Evolutionary conservation across 768 basidiomycete genomes (phyloP), one percentile per base, ranked within the genome.

Genomic region (Naganishia friedmannii): DNA sequence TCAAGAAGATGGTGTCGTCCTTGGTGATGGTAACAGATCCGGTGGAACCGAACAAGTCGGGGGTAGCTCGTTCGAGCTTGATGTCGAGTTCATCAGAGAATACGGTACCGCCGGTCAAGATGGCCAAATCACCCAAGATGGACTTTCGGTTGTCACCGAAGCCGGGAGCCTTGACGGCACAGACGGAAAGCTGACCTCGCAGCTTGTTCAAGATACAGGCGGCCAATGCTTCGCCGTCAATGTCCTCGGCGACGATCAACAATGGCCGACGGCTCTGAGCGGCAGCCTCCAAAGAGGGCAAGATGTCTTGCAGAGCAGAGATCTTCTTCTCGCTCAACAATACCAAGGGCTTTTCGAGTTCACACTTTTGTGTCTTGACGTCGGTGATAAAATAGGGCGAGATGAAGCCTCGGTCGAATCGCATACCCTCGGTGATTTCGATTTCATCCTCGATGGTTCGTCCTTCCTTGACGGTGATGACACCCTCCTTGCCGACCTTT

Each of bases 111-210:
- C 95, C 95, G 4, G 95, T 97, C 74, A 98, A 88, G 83, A 98
- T 96, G 66, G 92, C 93, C 63, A 98, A 86, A 78, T 97, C 94
- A 70, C 95, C 95, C 67, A 98, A 90, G 83, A 97, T 91, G 67
- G 89, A 91, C 85, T 98, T 99, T 83, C 95, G 90, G 87, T 98
- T 99, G 84, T 98, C 95, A 77, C 95, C 95, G 81, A 99, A 98
- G 65, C 95, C 80, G 66, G 95, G 95, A 21, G 95, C 94, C 85
- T 99, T 97, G 83, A 98, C 88, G 57, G 93, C 94, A 58, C 84
- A 89, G 72, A 98, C 95, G 78, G 90, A 89, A 69, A 99, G 88
- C 82, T 97, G 95, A 39, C 95, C 95, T 74, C 95, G 92, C 72
- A 99, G 90, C 86, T 97, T 98, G 91, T 99, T 98, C 82, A 97